phyloP scores from a whole-genome alignment of 2,329 filamentous ascomycete species.

The Talaromyces funiculosus region DNA sequence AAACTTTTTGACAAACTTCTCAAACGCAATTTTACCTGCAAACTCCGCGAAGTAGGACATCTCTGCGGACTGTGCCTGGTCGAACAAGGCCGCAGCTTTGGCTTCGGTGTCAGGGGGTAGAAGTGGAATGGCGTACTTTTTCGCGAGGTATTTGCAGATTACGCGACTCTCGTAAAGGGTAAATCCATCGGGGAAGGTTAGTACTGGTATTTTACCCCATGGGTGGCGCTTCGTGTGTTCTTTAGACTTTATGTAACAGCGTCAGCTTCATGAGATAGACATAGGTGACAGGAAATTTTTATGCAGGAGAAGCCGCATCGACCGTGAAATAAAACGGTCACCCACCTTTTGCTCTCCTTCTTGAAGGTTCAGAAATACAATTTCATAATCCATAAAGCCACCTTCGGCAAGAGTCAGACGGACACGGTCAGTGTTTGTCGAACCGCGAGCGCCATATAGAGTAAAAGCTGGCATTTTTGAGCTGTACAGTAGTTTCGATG shows the following conservation, averaged over 20 bases:
- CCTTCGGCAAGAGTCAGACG: conserved; percentile 10
- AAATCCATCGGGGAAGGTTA: not conserved
- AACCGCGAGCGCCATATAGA: conserved; percentile 10
- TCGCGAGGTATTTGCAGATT: conserved; percentile 13
- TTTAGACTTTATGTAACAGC: not conserved
- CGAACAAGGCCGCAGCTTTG: conserved; percentile 10
- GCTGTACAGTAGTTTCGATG: not conserved
- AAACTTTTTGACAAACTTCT: conserved; percentile 9
- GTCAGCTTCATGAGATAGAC: too few relatives aligned
- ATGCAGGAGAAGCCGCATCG: not conserved
- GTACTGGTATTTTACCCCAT: conserved; percentile 10
- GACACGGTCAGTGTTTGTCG: conserved; percentile 7
- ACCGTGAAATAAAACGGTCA: not conserved
- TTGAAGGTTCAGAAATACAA: conserved; percentile 4
- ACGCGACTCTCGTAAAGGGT: conserved; percentile 12
- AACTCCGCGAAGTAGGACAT: conserved; percentile 9
- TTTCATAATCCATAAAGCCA: conserved; percentile 9
- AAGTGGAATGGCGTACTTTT: conserved; percentile 1
- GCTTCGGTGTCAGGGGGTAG: not conserved
- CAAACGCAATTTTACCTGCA: conserved; percentile 8
- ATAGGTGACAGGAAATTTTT: not conserved
- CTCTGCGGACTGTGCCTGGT: conserved; percentile 6
- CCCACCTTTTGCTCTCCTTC: conserved; percentile 9
- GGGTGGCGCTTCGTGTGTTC: conserved; percentile 9
- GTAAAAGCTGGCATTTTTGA: conserved; percentile 13